Base-by-base conservation (phyloP, 2,329 filamentous ascomycete species). In the Fonsecaea pedrosoi region DNA sequence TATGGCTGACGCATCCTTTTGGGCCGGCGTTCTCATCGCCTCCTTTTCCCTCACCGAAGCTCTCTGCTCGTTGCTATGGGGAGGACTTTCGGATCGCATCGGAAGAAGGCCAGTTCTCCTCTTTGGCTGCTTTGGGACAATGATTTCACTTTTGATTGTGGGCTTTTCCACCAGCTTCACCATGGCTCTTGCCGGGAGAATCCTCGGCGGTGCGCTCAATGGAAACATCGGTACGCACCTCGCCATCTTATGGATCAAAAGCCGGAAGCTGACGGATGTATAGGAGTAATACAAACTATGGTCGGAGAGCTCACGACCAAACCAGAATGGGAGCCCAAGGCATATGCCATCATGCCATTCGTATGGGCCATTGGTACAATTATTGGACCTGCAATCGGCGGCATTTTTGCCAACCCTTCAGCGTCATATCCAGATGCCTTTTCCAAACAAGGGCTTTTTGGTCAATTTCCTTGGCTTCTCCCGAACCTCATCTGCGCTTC, bases 341-440 rank as follows among this genome's bases (percentile, higher is more conserved):
- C 94, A 34, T 97, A 94, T 77, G 89, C 92, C 2, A 87, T 97
- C 54, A 96, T 97, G 92, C 94, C 94, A 0, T 97, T 97, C 75
- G 90, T 97, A 7, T 97, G 94, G 93, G 90, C 87, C 55, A 89
- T 97, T 60, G 94, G 94, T 30, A 96, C 92, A 9, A 96, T 97
- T 70, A 84, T 96, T 61, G 94, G 94, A 0, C 91, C 94, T 69
- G 91, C 90, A 5, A 92, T 97, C 71, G 94, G 94, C 66, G 94
- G 94, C 38, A 87, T 90, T 63, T 92, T 97, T 76, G 91, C 93
- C 66, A 89, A 92, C 71, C 94, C 94, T 32, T 86, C 89, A 69
- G 82, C 86, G 40, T 88, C 88, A 21, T 96, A 91, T 77, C 93
- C 94, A 21, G 80, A 83, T 32, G 54, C 86, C 1, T 95, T 97